Evolutionary conservation across 1,139 yeast genomes (phyloP).

Genomic region (Candida sanyaensis): DNA sequence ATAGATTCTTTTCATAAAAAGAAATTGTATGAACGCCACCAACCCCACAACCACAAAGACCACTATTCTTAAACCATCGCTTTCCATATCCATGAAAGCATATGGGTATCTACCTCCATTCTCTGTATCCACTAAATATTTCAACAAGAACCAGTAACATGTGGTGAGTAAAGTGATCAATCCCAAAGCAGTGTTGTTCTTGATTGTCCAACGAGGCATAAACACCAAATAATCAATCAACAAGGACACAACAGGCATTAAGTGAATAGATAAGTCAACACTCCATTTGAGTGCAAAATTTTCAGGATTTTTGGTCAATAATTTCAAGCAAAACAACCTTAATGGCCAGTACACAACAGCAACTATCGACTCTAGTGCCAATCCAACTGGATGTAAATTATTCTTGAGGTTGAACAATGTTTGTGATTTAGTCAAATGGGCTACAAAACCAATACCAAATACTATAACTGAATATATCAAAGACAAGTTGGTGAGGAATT

Average conservation of each 20-base stretch:
- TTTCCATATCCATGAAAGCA: slow-evolving; percentile 60
- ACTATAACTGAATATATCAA: slow-evolving; percentile 49
- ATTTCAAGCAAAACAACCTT: slow-evolving; percentile 47
- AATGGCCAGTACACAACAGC: slow-evolving; percentile 68
- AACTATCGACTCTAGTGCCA: slow-evolving; percentile 61
- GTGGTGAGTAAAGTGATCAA: slow-evolving; percentile 40
- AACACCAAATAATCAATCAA: slow-evolving; percentile 55
- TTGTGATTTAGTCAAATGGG: slow-evolving; percentile 33
- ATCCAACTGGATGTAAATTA: slow-evolving; percentile 49
- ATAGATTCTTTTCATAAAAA: slow-evolving; percentile 29
- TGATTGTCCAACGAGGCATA: slow-evolving; percentile 50
- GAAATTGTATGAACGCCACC: slow-evolving; percentile 41
- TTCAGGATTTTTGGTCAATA: slow-evolving; percentile 36
- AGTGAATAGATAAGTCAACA: slow-evolving; percentile 59
- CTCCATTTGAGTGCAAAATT: slow-evolving; percentile 41
- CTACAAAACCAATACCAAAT: slow-evolving; percentile 39
- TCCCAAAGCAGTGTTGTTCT: slow-evolving; percentile 38
- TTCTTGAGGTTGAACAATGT: slow-evolving; percentile 33
- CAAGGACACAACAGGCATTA: slow-evolving; percentile 56
- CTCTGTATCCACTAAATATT: slow-evolving; percentile 45
- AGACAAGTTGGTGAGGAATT: slow-evolving; percentile 67
- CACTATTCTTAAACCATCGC: slow-evolving; percentile 39
- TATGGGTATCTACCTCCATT: slow-evolving; percentile 61
- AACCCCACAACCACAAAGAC: slow-evolving; percentile 53
- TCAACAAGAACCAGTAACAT: slow-evolving; percentile 56